These are phyloP conservation scores for Westerdykella sp. DNA, from an alignment of 2,329 filamentous ascomycete genomes.

Conservation along the genomic window DNA sequence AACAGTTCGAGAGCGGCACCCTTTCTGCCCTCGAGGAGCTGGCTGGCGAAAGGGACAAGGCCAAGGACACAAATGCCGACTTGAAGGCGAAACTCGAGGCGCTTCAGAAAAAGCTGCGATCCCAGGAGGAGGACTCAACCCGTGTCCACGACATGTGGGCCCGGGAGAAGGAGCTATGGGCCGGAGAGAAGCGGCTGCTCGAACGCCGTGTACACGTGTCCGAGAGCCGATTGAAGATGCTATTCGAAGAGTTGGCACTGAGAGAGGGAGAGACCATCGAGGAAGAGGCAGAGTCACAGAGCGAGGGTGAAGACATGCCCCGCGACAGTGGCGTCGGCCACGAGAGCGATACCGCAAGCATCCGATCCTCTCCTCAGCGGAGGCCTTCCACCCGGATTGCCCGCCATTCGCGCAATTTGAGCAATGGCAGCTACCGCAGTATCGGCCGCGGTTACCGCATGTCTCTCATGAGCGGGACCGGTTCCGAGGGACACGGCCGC, in stretches of 20 bases:
- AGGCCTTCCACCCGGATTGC: constrained; percentile 42
- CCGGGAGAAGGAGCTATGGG: constrained; percentile 77
- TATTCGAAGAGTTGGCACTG: constrained; percentile 79
- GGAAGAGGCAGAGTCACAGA: constrained; percentile 42
- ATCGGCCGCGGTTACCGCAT: constrained; percentile 58
- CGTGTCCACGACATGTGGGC: constrained; percentile 75
- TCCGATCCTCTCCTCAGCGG: constrained; percentile 54
- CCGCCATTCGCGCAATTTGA: constrained; percentile 54
- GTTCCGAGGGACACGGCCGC: constrained; percentile 49
- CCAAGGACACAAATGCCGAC: constrained; percentile 65
- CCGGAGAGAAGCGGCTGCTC: constrained; percentile 70
- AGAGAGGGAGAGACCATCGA: constrained; percentile 56
- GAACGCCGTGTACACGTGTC: constrained; percentile 87
- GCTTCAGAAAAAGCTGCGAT: constrained; percentile 68
- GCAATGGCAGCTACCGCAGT: constrained; percentile 46
- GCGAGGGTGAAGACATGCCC: constrained; percentile 55
- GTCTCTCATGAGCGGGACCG: constrained; percentile 59
- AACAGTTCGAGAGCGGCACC: constrained; percentile 80
- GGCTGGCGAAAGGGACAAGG: constrained; percentile 77
- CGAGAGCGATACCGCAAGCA: constrained; percentile 63
- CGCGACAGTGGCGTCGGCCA: constrained; percentile 53
- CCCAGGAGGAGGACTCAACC: constrained; percentile 76
- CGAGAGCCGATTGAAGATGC: constrained; percentile 73
- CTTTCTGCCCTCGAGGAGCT: constrained; percentile 79
- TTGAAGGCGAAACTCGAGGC: constrained; percentile 70